Evolutionary conservation across 345 rosid genomes (phyloP).

Genomic region (Rhodamnia argentea): DNA sequence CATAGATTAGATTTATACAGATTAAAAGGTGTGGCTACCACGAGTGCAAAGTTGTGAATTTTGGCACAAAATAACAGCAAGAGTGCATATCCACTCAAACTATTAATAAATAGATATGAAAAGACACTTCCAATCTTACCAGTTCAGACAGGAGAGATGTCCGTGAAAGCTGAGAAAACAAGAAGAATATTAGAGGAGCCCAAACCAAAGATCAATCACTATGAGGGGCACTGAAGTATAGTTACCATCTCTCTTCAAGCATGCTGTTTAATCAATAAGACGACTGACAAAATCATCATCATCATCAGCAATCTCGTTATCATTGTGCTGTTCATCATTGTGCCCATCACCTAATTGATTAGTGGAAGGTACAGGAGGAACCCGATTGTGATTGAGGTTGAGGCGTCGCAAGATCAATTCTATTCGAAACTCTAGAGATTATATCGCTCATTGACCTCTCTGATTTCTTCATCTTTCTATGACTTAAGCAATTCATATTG

Average conservation of each 20-base stretch:
- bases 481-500: too few species aligned
- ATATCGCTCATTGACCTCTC: too few species aligned
- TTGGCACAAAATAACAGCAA: not conserved
- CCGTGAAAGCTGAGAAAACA: constrained; percentile 63
- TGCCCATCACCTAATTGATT: too few species aligned
- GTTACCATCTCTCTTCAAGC: constrained; percentile 64
- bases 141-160: constrained; percentile 79
- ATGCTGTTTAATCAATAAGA: too few species aligned
- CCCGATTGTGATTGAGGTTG: too few species aligned
- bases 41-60: not conserved
- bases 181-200: constrained; percentile 3
- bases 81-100: not conserved
- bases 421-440: too few species aligned
- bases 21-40: not conserved
- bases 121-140: constrained; percentile 31
- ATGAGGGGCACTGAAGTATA: not conserved
- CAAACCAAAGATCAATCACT: not conserved
- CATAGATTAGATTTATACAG: not conserved
- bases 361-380: too few species aligned
- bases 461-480: too few species aligned
- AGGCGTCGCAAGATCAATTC: too few species aligned
- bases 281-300: too few species aligned
- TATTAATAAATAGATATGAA: not conserved
- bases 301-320: too few species aligned
- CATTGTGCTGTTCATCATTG: too few species aligned